Percentiles rank a stretch among this genome's conserved stretches.
phyloP scores from a whole-genome alignment of 352 stramenopile species.

The Globisporangium orthogonon region DNA sequence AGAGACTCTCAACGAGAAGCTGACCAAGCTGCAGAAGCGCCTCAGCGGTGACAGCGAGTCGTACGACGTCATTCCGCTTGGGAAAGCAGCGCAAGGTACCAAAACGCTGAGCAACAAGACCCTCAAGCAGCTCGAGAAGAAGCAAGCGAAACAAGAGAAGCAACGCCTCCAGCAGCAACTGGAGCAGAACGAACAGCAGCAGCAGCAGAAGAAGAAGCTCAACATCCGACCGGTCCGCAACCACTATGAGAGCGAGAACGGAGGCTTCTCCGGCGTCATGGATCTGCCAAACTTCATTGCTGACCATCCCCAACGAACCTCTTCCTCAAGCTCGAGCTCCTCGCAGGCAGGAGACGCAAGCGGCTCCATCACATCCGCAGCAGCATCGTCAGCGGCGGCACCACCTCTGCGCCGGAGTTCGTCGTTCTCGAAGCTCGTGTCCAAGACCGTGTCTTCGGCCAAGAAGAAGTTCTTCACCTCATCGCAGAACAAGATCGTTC shows the following conservation, averaged over 20 bases:
- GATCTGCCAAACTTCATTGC: slow-evolving; percentile 45
- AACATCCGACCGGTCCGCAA: slow-evolving; percentile 25
- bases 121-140: slow-evolving; percentile 27
- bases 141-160: slow-evolving; percentile 9
- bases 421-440: slow-evolving; percentile 36
- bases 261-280: slow-evolving; percentile 51
- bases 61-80: slow-evolving; percentile 45
- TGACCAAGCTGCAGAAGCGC: slow-evolving; percentile 26
- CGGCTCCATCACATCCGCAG: neutral
- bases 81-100: slow-evolving; percentile 4
- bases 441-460: slow-evolving; percentile 52
- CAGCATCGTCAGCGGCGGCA: neutral
- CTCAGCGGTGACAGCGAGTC: slow-evolving; percentile 8
- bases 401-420: slow-evolving; percentile 10
- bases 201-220: slow-evolving; percentile 7
- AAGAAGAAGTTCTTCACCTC: slow-evolving; percentile 36
- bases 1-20: slow-evolving; percentile 22
- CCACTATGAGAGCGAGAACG: slow-evolving; percentile 20
- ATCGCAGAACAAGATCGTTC: slow-evolving; percentile 8
- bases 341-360: neutral
- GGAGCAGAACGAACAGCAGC: neutral
- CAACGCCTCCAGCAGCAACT: slow-evolving; percentile 3
- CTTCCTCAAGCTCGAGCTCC: slow-evolving; percentile 2
- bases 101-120: slow-evolving; percentile 18
- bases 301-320: slow-evolving; percentile 14